Conservation (phyloP, 371 early-diverging fungal species). For the Syncephalastrum contaminatum region DNA sequence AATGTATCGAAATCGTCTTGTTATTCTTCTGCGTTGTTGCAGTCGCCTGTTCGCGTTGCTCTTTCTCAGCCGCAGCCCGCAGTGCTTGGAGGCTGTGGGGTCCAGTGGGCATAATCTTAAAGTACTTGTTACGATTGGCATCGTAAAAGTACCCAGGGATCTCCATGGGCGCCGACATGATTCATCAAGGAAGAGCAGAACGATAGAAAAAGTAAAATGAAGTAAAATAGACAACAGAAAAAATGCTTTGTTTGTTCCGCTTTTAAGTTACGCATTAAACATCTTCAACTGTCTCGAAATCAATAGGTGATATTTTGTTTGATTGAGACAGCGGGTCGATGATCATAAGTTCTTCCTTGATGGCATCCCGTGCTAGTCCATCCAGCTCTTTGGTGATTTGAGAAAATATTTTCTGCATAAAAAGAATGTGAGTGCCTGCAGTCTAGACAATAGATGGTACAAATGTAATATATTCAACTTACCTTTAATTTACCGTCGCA, state of each 20-base stretch:
- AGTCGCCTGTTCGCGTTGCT: conserved; percentile 1
- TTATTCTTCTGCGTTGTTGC: no score
- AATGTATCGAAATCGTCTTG: no score
- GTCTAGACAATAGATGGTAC: no score
- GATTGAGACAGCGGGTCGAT: conserved; percentile 49
- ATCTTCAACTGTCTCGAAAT: conserved; percentile 36
- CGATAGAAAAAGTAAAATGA: no score
- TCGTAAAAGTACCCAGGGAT: conserved; percentile 62
- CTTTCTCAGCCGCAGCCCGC: conserved; percentile 5
- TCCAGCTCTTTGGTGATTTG: conserved; percentile 58
- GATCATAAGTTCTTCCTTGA: conserved; percentile 51
- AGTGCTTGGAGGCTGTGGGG: conserved; percentile 19
- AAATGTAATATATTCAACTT: not conserved
- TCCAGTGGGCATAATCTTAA: conserved; percentile 41
- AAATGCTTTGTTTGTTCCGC: no score
- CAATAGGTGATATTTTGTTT: conserved; percentile 41
- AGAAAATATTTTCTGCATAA: conserved; percentile 47
- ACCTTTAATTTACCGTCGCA: conserved; percentile 57
- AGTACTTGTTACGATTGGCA: conserved; percentile 49
- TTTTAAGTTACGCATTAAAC: conserved; percentile 5
- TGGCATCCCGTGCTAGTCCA: conserved; percentile 48
- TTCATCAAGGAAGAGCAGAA: no score
- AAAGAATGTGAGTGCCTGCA: not conserved
- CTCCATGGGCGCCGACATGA: conserved; percentile 9
- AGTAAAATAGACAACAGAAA: no score